These are phyloP conservation scores for Brassica napus DNA, from an alignment of 345 rosid species.

Conservation along the genomic window DNA sequence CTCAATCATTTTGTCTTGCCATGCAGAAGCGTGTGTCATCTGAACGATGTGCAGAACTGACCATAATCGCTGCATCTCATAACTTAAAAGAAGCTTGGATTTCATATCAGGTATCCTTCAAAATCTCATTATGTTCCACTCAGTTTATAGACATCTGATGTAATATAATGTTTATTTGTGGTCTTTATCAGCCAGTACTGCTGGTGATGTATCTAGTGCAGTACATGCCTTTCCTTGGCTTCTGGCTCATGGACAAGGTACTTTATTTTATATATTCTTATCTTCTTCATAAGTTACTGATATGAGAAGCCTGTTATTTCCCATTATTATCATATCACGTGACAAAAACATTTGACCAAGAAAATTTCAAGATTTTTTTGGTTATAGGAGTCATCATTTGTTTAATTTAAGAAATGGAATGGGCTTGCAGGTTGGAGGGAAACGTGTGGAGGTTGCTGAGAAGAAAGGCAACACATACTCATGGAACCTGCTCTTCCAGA, in stretches of 20 bases:
- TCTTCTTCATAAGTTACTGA: neutral
- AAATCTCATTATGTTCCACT: too few species aligned
- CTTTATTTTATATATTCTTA: constrained; percentile 9
- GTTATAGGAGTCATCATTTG: neutral
- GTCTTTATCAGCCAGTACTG: constrained; percentile 97
- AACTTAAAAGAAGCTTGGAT: constrained; percentile 95
- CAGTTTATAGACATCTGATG: too few species aligned
- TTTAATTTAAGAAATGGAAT: neutral
- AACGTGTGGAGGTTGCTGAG: constrained; percentile 76
- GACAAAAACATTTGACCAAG: neutral
- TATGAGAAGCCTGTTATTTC: neutral
- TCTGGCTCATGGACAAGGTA: constrained; percentile 98
- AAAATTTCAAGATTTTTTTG: neutral
- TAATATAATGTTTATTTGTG: too few species aligned
- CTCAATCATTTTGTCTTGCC: constrained; percentile 10
- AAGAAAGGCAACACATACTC: constrained; percentile 78
- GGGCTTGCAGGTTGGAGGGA: constrained; percentile 63
- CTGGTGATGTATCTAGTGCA: constrained; percentile 89
- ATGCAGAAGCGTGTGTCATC: constrained; percentile 78
- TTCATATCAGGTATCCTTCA: constrained; percentile 89
- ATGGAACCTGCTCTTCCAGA: constrained; percentile 63
- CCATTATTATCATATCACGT: constrained; percentile 1
- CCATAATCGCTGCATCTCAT: constrained; percentile 77
- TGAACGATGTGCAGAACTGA: constrained; percentile 82
- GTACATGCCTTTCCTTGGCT: constrained; percentile 80